phyloP scores from a whole-genome alignment of 306 rosid species.

The Cajanus cajan region DNA sequence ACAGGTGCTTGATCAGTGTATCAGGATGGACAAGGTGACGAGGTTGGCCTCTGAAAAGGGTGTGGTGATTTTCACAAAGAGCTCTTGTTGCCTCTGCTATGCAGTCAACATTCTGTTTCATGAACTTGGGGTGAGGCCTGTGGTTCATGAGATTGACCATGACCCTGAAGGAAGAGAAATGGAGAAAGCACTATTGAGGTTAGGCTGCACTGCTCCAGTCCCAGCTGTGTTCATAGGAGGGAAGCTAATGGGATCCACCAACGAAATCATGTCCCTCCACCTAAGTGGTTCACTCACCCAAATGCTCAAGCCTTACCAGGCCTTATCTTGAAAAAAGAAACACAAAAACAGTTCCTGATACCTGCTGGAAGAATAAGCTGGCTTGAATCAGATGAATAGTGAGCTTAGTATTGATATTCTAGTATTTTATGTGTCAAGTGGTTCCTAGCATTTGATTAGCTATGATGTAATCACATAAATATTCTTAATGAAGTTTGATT shows the following conservation, averaged over 20 bases:
- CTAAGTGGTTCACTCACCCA: slow-evolving; percentile 68
- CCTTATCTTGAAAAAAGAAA: slow-evolving; percentile 25
- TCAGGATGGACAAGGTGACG: slow-evolving; percentile 78
- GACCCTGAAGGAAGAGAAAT: slow-evolving; percentile 89
- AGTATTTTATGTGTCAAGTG: slow-evolving; percentile 39
- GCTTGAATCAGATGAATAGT: slow-evolving; percentile 45
- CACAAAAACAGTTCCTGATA: slow-evolving; percentile 20
- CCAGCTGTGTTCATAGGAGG: slow-evolving; percentile 98
- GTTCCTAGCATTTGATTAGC: slow-evolving; percentile 57
- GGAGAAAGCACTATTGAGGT: slow-evolving; percentile 76
- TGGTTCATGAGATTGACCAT: slow-evolving; percentile 72
- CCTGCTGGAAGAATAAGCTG: slow-evolving; percentile 58
- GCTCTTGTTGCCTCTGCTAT: slow-evolving; percentile 88
- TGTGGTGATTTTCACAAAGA: slow-evolving; percentile 93
- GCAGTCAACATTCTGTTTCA: slow-evolving; percentile 74
- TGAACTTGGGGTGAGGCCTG: slow-evolving; percentile 60
- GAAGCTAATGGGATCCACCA: slow-evolving; percentile 75
- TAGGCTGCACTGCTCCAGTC: slow-evolving; percentile 67
- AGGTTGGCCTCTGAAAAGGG: slow-evolving; percentile 79
- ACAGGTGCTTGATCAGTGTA: slow-evolving; percentile 17
- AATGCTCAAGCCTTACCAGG: slow-evolving; percentile 54
- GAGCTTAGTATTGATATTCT: slow-evolving; percentile 43
- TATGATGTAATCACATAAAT: slow-evolving; percentile 55
- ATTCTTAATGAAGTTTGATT: slow-evolving; percentile 63
- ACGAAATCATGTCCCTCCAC: slow-evolving; percentile 97